Conservation (phyloP, 805 yeast genomes). For the Teunomyces barrocoloradensis region DNA sequence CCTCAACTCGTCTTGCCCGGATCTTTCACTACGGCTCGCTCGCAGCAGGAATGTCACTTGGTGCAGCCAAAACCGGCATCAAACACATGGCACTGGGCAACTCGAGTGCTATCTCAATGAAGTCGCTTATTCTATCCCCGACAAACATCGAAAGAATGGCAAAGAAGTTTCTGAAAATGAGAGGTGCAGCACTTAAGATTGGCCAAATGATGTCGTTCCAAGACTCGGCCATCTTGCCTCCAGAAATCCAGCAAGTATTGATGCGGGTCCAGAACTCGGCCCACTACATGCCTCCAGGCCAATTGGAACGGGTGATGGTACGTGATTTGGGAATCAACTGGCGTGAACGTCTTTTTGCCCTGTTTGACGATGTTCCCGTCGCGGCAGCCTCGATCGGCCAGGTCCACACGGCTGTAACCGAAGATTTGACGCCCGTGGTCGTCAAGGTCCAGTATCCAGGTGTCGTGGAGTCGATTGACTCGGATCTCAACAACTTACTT, state of each 20-base stretch:
- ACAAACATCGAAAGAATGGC: constrained; percentile 86
- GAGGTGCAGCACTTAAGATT: constrained; percentile 97
- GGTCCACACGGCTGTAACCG: constrained; percentile 80
- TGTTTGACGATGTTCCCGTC: constrained; percentile 83
- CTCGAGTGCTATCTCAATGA: constrained; percentile 45
- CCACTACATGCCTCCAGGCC: constrained; percentile 93
- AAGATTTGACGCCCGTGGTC: constrained; percentile 71
- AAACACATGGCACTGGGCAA: constrained; percentile 61
- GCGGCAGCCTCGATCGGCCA: constrained; percentile 99
- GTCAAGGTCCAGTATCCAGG: constrained; percentile 98
- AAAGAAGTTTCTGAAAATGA: constrained; percentile 83
- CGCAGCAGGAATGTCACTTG: constrained; percentile 88
- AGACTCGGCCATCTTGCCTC: constrained; percentile 80
- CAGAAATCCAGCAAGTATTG: constrained; percentile 77
- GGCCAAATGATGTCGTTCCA: constrained; percentile 98
- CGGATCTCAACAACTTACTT: constrained; percentile 83
- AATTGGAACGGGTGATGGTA: constrained; percentile 71
- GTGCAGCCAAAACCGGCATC: constrained; percentile 76
- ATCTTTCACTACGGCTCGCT: constrained; percentile 89
- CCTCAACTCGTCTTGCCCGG: constrained; percentile 82
- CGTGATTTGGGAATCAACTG: constrained; percentile 76
- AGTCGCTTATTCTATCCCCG: constrained; percentile 68
- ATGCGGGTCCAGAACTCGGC: constrained; percentile 90
- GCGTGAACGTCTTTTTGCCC: constrained; percentile 62
- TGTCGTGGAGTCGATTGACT: constrained; percentile 88